These are phyloP conservation scores for Globisporangium solare DNA, from an alignment of 352 stramenopile genomes.

Conservation along the genomic window DNA sequence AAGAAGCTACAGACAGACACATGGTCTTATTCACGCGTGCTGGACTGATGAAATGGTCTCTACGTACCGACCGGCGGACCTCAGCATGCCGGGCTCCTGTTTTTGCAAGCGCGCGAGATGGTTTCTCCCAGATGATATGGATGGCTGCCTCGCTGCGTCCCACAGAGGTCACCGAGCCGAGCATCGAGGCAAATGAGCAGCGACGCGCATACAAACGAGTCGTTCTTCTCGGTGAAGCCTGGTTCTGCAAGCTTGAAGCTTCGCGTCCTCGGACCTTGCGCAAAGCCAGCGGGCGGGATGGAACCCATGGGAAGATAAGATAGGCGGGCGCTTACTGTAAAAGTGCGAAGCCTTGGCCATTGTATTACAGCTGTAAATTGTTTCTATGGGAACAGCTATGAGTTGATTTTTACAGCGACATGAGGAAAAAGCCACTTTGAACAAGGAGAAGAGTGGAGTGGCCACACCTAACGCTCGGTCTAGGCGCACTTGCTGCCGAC, in stretches of 20 bases:
- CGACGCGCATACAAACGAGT: neutral
- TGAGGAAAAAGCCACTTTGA: too few relatives aligned
- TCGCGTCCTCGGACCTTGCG: neutral
- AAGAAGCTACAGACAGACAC: neutral
- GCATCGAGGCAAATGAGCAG: neutral
- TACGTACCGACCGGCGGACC: conserved; percentile 6
- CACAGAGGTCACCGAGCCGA: neutral
- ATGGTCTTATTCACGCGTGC: neutral
- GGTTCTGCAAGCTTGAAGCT: neutral
- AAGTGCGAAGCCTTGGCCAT: neutral
- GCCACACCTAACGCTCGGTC: too few relatives aligned
- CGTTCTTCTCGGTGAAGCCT: neutral
- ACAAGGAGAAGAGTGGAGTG: too few relatives aligned
- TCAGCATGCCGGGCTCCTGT: conserved; percentile 1
- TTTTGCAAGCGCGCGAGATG: neutral
- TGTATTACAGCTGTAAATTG: neutral
- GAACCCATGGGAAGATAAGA: neutral
- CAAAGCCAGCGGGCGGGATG: neutral
- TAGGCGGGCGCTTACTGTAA: neutral
- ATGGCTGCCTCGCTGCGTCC: neutral
- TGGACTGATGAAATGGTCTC: neutral
- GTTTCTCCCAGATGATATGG: neutral
- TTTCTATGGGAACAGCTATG: neutral
- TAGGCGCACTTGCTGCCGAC: conserved; percentile 6
- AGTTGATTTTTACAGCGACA: neutral